Evolutionary conservation across 257 asterid species (phyloP), one percentile per base, ranked within the genome.

Genomic region (Solanum piurae): DNA sequence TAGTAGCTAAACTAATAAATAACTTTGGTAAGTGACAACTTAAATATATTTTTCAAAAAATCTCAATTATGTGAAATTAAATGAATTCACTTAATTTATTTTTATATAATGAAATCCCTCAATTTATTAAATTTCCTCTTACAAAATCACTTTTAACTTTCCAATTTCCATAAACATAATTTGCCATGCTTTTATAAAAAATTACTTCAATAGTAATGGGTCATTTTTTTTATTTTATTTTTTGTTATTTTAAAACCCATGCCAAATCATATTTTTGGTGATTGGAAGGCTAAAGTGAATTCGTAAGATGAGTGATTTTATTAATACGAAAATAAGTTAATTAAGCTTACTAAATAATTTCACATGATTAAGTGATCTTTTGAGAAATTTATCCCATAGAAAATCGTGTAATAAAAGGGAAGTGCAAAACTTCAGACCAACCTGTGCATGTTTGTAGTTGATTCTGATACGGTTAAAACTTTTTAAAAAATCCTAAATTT

Each of bases 251-350:
- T 46, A 46, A 46, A 16, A 16, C 23, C 62, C 62, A 52, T 16
- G 62, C 0, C 23, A 0, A 52, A 16, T 52, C 0, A 52, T 0
- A 0, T 6, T 52, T 52, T 52, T 16, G 23, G 62, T 52, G 1
- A 52, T 16, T 16, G 23, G 9, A 52, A 52, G 23, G 62, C 9
- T 52, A 18, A 6, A 52, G 23, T 16, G 23, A 52, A 52, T 52
- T 52, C 60, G 0, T 52, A 52, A 52, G 23, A 49, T 0, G 9
- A 52, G 0, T 16, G 9, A 52, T 52, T 52, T 5, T 52, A 52
- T 18, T 52, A 49, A 49, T 52, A 52, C 62, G 0, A 52, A 52
- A 16, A 52, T 16, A 18, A 52, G 9, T 16, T 52, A 52, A 52
- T 52, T 52, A 52, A 52, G 62, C 62, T 52, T 52, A 52, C 23